Evolutionary conservation across 805 yeast species (phyloP), one percentile per base, ranked within the genome.

Genomic region (Metschnikowia similis): DNA sequence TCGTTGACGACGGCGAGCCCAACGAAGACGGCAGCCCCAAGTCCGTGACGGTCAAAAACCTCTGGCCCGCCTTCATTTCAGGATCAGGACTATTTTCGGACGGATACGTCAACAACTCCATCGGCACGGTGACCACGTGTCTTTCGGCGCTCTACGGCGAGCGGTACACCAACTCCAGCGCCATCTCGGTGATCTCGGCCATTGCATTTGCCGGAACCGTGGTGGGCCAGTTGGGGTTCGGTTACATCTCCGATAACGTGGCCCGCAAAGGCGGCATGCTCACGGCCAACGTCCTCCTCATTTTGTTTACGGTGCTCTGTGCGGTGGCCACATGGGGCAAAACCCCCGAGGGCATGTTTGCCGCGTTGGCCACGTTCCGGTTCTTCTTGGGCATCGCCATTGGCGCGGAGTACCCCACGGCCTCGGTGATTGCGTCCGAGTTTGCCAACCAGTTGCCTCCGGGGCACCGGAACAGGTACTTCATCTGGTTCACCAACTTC

Each of bases 41-140:
- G 26, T 53, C 55, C 32, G 62, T 60, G 13, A 50, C 59, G 35
- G 59, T 53, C 55, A 63, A 61, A 44, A 64, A 61, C 56, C 54
- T 62, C 43, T 64, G 67, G 67, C 66, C 67, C 8, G 66, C 66
- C 3, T 63, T 64, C 44, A 49, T 58, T 37, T 84, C 96, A 0
- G 97, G 97, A 54, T 94, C 96, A 0, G 97, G 97, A 48, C 75
- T 91, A 41, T 90, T 91, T 69, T 85, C 95, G 35, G 98, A 92
- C 69, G 97, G 97, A 48, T 91, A 90, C 65, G 85, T 89, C 53
- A 90, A 90, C 66, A 89, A 88, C 69, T 83, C 94, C 47, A 86
- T 89, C 50, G 80, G 88, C 51, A 79, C 94, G 8, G 95, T 85
- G 14, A 76, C 84, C 34, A 82, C 91, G 14, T 83, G 91, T 71